Evolutionary conservation across 352 stramenopile species (phyloP).

Genomic region (Globisporangium splendens): DNA sequence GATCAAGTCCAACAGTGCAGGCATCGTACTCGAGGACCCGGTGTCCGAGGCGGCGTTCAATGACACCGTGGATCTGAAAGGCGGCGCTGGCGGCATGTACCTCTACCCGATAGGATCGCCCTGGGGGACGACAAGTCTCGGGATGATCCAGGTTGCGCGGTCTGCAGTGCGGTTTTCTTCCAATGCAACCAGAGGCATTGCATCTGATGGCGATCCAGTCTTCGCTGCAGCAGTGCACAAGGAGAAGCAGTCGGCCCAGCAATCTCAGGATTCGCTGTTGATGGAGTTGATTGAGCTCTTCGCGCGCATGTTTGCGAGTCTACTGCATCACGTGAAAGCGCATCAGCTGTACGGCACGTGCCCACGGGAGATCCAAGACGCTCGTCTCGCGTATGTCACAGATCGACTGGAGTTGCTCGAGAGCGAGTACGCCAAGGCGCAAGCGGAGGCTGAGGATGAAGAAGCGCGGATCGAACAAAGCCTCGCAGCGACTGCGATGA

Average conservation of each 20-base stretch:
- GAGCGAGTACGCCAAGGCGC: constrained; percentile 26
- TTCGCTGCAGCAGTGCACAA: constrained; percentile 23
- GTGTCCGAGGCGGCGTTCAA: constrained; percentile 58
- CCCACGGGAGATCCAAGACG: constrained; percentile 45
- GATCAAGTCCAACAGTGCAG: constrained; percentile 12
- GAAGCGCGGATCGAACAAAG: constrained; percentile 21
- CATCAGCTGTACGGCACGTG: constrained; percentile 50
- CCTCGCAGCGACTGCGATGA: constrained; percentile 16
- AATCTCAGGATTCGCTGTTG: constrained; percentile 44
- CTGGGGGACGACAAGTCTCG: constrained; percentile 42
- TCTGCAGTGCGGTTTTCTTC: constrained; percentile 23
- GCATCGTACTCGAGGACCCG: constrained; percentile 37
- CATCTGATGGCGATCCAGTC: background rate
- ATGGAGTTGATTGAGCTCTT: constrained; percentile 59
- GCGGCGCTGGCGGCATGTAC: constrained; percentile 54
- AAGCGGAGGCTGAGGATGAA: constrained; percentile 18
- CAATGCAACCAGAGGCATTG: background rate
- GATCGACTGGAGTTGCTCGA: constrained; percentile 41
- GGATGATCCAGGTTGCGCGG: constrained; percentile 65
- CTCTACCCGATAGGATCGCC: constrained; percentile 51
- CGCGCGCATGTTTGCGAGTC: constrained; percentile 43
- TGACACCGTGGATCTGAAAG: constrained; percentile 62
- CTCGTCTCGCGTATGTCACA: constrained; percentile 36
- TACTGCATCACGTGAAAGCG: constrained; percentile 52
- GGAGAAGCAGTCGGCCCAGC: constrained; percentile 38